A percentile compares a stretch with the other conserved stretches of the same genome.
Conservation (phyloP, 345 rosid genomes). For the Triadica sebifera region DNA sequence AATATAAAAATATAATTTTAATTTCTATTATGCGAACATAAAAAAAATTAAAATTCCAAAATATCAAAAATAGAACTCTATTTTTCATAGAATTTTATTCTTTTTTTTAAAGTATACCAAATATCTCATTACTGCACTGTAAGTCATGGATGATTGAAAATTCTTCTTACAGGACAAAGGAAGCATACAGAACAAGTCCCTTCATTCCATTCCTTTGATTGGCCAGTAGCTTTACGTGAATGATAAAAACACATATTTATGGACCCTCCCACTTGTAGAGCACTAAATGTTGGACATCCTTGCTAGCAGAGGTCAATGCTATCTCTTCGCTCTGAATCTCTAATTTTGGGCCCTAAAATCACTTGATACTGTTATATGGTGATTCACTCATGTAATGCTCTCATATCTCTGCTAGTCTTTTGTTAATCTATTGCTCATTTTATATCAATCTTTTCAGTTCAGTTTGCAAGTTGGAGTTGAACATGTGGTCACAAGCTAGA, state of each 20-base stretch:
- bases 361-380: conserved; percentile 28
- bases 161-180: conserved; percentile 35
- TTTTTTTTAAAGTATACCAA: too few species aligned
- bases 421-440: conserved; percentile 10
- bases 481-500: conserved; percentile 14
- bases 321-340: conserved; percentile 39
- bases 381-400: conserved; percentile 27
- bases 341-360: conserved; percentile 39
- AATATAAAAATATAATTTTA: too few species aligned
- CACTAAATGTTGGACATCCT: conserved; percentile 42
- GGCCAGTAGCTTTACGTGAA: conserved; percentile 42
- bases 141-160: conserved; percentile 47
- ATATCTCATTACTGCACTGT: too few species aligned
- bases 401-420: conserved; percentile 22
- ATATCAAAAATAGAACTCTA: too few species aligned
- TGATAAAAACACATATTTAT: conserved; percentile 38
- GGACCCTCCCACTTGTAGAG: conserved; percentile 55
- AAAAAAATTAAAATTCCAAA: too few species aligned
- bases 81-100: too few species aligned
- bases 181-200: conserved; percentile 31
- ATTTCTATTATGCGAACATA: too few species aligned
- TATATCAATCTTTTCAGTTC: conserved; percentile 22
- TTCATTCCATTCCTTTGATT: conserved; percentile 32
- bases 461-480: conserved; percentile 27
- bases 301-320: conserved; percentile 43